These are phyloP conservation scores for Aphanomyces euteiches DNA, from an alignment of 352 stramenopile species.

Conservation along the genomic window DNA sequence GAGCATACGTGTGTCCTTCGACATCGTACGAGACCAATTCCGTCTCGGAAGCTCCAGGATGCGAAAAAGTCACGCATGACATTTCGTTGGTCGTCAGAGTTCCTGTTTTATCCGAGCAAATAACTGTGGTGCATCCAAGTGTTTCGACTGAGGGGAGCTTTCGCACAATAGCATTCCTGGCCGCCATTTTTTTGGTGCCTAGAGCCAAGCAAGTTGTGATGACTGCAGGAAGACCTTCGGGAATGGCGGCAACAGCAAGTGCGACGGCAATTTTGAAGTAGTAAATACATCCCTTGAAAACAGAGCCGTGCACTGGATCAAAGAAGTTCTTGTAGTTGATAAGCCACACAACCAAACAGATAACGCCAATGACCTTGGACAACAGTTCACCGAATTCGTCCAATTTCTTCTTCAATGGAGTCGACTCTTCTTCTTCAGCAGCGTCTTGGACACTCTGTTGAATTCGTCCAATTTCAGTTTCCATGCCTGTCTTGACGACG, in stretches of 20 bases:
- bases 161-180: slow-evolving; percentile 97
- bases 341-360: slow-evolving; percentile 96
- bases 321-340: slow-evolving; percentile 98
- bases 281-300: slow-evolving; percentile 96
- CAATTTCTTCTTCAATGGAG: slow-evolving; percentile 96
- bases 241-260: slow-evolving; percentile 97
- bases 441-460: slow-evolving; percentile 90
- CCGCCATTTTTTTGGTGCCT: slow-evolving; percentile 94
- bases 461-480: slow-evolving; percentile 99
- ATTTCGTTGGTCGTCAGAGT: slow-evolving; percentile 99
- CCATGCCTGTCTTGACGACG: slow-evolving; percentile 95
- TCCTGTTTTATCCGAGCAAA: slow-evolving; percentile 93
- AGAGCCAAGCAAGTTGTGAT: slow-evolving; percentile 97
- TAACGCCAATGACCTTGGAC: slow-evolving; percentile 95
- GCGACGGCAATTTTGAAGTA: slow-evolving; percentile 99
- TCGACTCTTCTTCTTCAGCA: slow-evolving; percentile 92
- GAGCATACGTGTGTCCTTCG: slow-evolving; percentile 92
- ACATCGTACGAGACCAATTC: slow-evolving; percentile 88
- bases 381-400: slow-evolving; percentile 98
- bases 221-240: slow-evolving; percentile 97
- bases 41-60: slow-evolving; percentile 57
- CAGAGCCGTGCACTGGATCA: slow-evolving; percentile 75
- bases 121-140: slow-evolving; percentile 94
- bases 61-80: slow-evolving; percentile 81
- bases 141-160: slow-evolving; percentile 98